A percentile compares a stretch with the other conserved stretches of the same genome.
These are phyloP conservation scores for Huntiella moniliformis DNA, from an alignment of 2,329 filamentous ascomycete species.

Conservation along the genomic window DNA sequence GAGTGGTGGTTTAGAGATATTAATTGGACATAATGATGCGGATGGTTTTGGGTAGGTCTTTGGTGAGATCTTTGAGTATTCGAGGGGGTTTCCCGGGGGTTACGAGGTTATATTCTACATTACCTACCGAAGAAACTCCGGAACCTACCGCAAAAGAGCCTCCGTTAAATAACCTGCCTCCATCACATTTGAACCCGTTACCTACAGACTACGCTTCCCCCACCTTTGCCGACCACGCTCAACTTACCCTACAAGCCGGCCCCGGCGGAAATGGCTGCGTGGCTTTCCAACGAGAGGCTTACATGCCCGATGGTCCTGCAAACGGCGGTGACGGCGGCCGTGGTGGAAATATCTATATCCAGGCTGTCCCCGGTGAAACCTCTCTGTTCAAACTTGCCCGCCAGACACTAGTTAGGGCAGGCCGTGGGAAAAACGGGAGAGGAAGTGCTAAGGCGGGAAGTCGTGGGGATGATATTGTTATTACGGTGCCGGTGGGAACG, in stretches of 20 bases:
- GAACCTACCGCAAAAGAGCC: slow-evolving; percentile 5
- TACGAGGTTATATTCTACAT: too few species aligned
- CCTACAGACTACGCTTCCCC: slow-evolving; percentile 71
- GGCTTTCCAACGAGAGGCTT: slow-evolving; percentile 83
- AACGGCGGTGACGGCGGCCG: slow-evolving; percentile 90
- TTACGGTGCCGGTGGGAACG: slow-evolving; percentile 84
- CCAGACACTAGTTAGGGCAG: slow-evolving; percentile 53
- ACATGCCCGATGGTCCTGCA: slow-evolving; percentile 68
- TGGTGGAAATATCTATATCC: slow-evolving; percentile 85
- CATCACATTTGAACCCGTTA: slow-evolving; percentile 53
- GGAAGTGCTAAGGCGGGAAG: slow-evolving; percentile 56
- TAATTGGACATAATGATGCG: too few species aligned
- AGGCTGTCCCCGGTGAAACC: slow-evolving; percentile 78
- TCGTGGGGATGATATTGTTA: slow-evolving; percentile 68
- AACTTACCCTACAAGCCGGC: slow-evolving; percentile 59
- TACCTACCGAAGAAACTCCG: too few species aligned
- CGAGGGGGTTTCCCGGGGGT: too few species aligned
- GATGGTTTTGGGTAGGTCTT: too few species aligned
- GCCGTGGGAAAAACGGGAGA: slow-evolving; percentile 58
- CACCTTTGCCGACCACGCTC: slow-evolving; percentile 74
- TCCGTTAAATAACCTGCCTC: slow-evolving; percentile 21
- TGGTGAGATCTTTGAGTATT: too few species aligned
- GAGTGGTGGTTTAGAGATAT: too few species aligned
- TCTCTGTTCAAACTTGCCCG: slow-evolving; percentile 82
- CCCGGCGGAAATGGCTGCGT: slow-evolving; percentile 81